Evolutionary conservation across 2,329 filamentous ascomycete species (phyloP).

Genomic region (Daldinia sp.): DNA sequence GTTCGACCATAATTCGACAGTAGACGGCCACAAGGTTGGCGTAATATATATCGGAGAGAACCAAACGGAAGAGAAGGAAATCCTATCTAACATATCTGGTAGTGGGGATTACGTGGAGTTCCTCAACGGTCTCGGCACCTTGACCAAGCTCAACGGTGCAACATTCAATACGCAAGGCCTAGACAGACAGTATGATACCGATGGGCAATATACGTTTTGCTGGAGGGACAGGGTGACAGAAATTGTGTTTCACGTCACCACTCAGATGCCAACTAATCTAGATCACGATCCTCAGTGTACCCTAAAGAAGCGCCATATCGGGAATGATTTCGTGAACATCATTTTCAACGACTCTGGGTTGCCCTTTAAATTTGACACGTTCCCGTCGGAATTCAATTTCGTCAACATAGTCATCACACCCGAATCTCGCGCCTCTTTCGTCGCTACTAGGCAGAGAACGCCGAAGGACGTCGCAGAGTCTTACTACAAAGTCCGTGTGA

Average conservation of each 20-base stretch:
- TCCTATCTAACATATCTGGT: constrained; percentile 86
- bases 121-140: constrained; percentile 81
- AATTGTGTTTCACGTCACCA: constrained; percentile 94
- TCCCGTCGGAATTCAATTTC: constrained; percentile 95
- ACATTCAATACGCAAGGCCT: constrained; percentile 94
- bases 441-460: constrained; percentile 63
- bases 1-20: constrained; percentile 88
- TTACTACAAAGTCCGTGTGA: constrained; percentile 91
- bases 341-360: constrained; percentile 97
- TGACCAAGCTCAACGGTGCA: constrained; percentile 83
- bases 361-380: constrained; percentile 89
- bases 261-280: constrained; percentile 93
- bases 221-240: constrained; percentile 97
- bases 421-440: constrained; percentile 81
- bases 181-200: constrained; percentile 79
- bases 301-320: constrained; percentile 93
- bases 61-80: constrained; percentile 84
- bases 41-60: constrained; percentile 92
- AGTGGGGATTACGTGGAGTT: constrained; percentile 91
- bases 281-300: constrained; percentile 80
- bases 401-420: constrained; percentile 97
- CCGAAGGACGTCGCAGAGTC: constrained; percentile 56
- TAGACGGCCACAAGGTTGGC: constrained; percentile 95
- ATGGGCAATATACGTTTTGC: constrained; percentile 90
- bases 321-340: constrained; percentile 98